Conservation (phyloP, 805 yeast genomes). For the Zygosaccharomyces bisporus region DNA sequence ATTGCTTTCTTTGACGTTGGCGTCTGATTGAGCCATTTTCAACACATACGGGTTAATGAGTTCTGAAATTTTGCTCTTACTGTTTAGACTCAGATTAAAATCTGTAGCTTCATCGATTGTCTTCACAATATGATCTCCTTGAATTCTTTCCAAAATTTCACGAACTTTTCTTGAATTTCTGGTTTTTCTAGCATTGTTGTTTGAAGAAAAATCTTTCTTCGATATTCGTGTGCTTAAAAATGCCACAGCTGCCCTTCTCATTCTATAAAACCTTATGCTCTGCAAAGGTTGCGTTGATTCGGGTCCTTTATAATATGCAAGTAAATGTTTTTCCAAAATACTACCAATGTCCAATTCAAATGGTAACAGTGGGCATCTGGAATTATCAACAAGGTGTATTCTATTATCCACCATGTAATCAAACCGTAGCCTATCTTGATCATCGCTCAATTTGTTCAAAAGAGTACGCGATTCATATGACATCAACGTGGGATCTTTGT, state of each 20-base stretch:
- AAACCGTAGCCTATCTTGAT: slow-evolving; percentile 19
- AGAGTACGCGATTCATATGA: slow-evolving; percentile 11
- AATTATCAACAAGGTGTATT: slow-evolving; percentile 20
- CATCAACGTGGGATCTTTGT: slow-evolving; percentile 24
- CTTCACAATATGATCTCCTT: slow-evolving; percentile 10
- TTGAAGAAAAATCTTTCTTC: slow-evolving; percentile 3
- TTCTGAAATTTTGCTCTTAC: slow-evolving; percentile 13
- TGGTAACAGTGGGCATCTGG: slow-evolving; percentile 18
- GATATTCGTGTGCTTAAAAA: slow-evolving; percentile 20
- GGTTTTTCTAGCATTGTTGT: slow-evolving; percentile 22
- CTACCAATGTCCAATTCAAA: slow-evolving; percentile 25
- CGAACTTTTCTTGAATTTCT: slow-evolving; percentile 27
- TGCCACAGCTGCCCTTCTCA: slow-evolving; percentile 13
- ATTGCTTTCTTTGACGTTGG: slow-evolving; percentile 18
- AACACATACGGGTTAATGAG: slow-evolving; percentile 27
- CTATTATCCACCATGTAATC: slow-evolving; percentile 33
- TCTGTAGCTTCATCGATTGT: slow-evolving; percentile 16
- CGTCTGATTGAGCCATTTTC: slow-evolving; percentile 28
- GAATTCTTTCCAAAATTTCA: slow-evolving; percentile 26
- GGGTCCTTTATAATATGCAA: slow-evolving; percentile 1
- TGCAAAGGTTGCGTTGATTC: background rate
- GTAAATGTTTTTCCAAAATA: slow-evolving; percentile 10
- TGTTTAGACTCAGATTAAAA: slow-evolving; percentile 15
- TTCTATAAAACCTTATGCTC: slow-evolving; percentile 8
- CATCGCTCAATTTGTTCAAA: slow-evolving; percentile 17